Percentiles rank a stretch among this genome's conserved stretches.
phyloP scores from a whole-genome alignment of 2,329 filamentous ascomycete species.

The Cladosporium phlei region DNA sequence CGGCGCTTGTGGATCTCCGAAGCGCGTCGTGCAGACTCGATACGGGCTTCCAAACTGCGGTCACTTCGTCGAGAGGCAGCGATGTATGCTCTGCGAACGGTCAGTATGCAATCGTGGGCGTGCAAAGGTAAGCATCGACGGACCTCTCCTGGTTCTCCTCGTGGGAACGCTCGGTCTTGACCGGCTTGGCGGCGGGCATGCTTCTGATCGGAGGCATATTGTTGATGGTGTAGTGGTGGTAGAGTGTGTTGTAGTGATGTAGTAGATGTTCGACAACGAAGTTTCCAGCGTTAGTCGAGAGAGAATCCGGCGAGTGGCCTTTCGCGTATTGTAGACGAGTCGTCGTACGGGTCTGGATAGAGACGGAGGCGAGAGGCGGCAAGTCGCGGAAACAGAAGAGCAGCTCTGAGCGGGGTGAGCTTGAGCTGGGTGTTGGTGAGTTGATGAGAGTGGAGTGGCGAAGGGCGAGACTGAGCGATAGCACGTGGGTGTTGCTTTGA shows the following conservation, averaged over 20 bases:
- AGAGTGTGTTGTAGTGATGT: background rate
- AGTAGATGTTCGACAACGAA: background rate
- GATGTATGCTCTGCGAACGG: conserved; percentile 67
- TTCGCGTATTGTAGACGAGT: background rate
- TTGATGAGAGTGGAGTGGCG: conserved; percentile 3
- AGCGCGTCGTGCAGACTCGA: conserved; percentile 80
- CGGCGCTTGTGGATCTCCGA: conserved; percentile 88
- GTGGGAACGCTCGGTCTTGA: conserved; percentile 69
- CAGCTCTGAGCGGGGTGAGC: conserved; percentile 11
- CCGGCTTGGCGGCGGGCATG: conserved; percentile 39
- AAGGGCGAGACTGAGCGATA: background rate
- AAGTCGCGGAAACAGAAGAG: background rate
- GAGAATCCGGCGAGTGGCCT: conserved; percentile 39
- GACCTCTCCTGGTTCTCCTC: conserved; percentile 74
- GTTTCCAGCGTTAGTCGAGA: conserved; percentile 1
- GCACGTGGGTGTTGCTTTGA: background rate
- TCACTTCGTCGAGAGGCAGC: conserved; percentile 84
- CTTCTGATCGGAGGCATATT: conserved; percentile 31
- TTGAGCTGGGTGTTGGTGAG: background rate
- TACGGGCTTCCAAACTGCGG: conserved; percentile 76
- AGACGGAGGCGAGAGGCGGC: background rate
- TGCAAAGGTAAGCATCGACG: conserved; percentile 16
- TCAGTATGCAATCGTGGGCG: background rate
- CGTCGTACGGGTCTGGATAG: conserved; percentile 15
- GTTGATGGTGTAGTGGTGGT: background rate